Conservation (phyloP, 352 stramenopile genomes). For the Phytophthora meadii region DNA sequence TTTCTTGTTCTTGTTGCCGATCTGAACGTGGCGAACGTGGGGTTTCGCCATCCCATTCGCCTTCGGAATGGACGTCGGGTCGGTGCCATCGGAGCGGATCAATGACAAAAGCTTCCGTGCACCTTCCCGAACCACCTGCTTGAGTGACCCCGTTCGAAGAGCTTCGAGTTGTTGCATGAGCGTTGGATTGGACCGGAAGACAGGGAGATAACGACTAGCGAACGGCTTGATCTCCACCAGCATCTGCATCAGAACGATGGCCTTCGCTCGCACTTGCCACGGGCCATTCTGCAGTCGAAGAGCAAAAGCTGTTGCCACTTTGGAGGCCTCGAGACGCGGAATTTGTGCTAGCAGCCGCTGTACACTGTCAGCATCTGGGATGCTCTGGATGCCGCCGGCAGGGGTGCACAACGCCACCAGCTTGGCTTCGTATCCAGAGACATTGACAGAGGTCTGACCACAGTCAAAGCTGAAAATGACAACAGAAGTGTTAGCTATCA, state of each 20-base stretch:
- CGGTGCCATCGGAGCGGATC: constrained; percentile 56
- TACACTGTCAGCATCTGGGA: constrained; percentile 53
- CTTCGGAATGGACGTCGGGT: constrained; percentile 47
- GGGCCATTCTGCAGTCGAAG: constrained; percentile 44
- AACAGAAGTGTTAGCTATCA: neutral
- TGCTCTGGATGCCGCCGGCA: constrained; percentile 58
- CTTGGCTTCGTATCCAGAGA: constrained; percentile 48
- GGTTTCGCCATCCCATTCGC: constrained; percentile 29
- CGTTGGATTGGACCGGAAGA: constrained; percentile 29
- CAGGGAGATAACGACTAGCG: constrained; percentile 36
- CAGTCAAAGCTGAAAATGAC: constrained; percentile 34
- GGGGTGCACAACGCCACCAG: constrained; percentile 59
- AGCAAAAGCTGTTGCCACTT: constrained; percentile 42
- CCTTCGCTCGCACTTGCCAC: constrained; percentile 67
- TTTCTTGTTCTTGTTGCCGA: constrained; percentile 30
- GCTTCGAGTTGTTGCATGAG: constrained; percentile 46
- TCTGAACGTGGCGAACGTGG: constrained; percentile 35
- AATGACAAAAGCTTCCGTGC: constrained; percentile 64
- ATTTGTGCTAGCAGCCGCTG: constrained; percentile 57
- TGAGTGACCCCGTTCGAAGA: constrained; percentile 45
- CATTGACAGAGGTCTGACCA: constrained; percentile 10
- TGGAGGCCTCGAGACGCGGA: constrained; percentile 37
- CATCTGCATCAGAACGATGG: constrained; percentile 60
- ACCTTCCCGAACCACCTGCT: constrained; percentile 54
- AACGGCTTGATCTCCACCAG: constrained; percentile 59